Evolutionary conservation across 2,329 filamentous ascomycete genomes (phyloP).

Genomic region (Sarocladiaceae sp.): DNA sequence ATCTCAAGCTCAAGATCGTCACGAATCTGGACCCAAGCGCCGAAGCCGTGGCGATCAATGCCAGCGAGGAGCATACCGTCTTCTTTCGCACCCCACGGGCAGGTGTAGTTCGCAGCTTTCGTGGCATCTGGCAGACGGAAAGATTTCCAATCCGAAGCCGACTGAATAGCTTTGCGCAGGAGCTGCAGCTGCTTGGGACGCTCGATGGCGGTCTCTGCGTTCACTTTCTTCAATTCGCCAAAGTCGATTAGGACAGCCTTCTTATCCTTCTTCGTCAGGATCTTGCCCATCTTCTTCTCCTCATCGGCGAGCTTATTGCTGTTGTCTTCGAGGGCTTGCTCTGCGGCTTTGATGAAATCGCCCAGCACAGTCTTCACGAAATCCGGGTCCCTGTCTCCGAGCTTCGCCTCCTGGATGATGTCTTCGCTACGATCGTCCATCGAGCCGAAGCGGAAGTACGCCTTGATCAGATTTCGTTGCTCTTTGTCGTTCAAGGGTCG

Average conservation of each 20-base stretch:
- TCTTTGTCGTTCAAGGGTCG: constrained; percentile 92
- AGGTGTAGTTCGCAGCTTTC: constrained; percentile 87
- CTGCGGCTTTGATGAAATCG: constrained; percentile 61
- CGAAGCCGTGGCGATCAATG: constrained; percentile 90
- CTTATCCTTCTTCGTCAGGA: constrained; percentile 91
- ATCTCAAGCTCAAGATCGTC: constrained; percentile 86
- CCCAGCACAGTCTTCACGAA: constrained; percentile 72
- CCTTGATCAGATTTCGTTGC: constrained; percentile 83
- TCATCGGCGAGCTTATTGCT: constrained; percentile 71
- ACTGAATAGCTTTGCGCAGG: constrained; percentile 68
- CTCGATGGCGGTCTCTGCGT: constrained; percentile 91
- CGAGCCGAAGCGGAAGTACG: constrained; percentile 86
- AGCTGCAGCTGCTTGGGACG: constrained; percentile 85
- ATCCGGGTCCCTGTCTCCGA: constrained; percentile 77
- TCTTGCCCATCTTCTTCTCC: constrained; percentile 77
- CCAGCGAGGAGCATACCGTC: constrained; percentile 97
- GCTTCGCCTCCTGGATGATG: constrained; percentile 79
- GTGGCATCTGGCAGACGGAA: constrained; percentile 90
- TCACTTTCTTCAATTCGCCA: constrained; percentile 87
- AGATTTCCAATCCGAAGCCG: constrained; percentile 64
- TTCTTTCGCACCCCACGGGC: constrained; percentile 86
- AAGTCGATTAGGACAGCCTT: constrained; percentile 97
- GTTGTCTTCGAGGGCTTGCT: constrained; percentile 59
- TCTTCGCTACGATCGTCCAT: constrained; percentile 86
- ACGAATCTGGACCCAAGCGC: constrained; percentile 90